phyloP scores from a whole-genome alignment of 2,329 filamentous ascomycete genomes.

The Trichoderma aggressivum region DNA sequence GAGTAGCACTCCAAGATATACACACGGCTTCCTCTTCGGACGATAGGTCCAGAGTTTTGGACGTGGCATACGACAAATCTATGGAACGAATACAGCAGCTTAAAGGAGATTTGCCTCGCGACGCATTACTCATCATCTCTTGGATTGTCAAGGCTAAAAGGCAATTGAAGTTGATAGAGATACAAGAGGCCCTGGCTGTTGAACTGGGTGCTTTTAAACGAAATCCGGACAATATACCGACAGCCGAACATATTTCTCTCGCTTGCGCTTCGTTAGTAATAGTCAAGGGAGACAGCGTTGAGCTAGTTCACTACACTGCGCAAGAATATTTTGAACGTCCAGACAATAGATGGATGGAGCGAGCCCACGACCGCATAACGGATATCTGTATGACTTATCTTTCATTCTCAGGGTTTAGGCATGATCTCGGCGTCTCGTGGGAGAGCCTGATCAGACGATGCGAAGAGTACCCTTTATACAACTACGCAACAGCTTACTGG shows the following conservation, averaged over 20 bases:
- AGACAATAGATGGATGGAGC: conserved; percentile 35
- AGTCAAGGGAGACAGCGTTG: conserved; percentile 37
- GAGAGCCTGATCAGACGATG: background rate
- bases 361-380: conserved; percentile 29
- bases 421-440: background rate
- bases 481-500: background rate
- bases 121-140: conserved; percentile 36
- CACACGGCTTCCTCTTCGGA: background rate
- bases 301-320: conserved; percentile 45
- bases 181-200: conserved; percentile 43
- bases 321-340: conserved; percentile 42
- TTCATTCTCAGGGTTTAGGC: conserved; percentile 30
- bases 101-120: conserved; percentile 25
- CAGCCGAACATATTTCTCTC: conserved; percentile 34
- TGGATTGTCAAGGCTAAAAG: conserved; percentile 41
- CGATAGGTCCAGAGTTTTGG: conserved; percentile 27
- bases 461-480: background rate
- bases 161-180: conserved; percentile 33
- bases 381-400: conserved; percentile 37
- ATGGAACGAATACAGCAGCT: conserved; percentile 44
- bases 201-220: conserved; percentile 23
- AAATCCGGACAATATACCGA: conserved; percentile 30
- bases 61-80: conserved; percentile 40
- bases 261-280: conserved; percentile 42
- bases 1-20: background rate